Percentiles rank a stretch among this genome's conserved stretches.
These are phyloP conservation scores for Globisporangium radiosum DNA, from an alignment of 352 stramenopile species.

Conservation along the genomic window DNA sequence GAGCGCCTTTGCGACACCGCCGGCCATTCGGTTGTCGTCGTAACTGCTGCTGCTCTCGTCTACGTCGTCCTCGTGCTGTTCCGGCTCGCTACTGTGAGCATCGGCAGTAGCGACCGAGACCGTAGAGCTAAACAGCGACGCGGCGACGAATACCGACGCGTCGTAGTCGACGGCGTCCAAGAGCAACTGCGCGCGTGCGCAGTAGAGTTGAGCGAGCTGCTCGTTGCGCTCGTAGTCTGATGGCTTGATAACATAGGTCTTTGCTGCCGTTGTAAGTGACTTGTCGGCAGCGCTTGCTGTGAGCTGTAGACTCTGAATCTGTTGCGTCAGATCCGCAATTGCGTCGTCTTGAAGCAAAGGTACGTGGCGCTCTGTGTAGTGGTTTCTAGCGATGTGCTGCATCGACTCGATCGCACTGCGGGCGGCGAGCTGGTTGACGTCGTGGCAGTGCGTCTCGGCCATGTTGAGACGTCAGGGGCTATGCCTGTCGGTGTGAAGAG, in stretches of 20 bases:
- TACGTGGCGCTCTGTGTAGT: neutral
- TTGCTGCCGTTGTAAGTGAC: neutral
- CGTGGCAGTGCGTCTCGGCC: neutral
- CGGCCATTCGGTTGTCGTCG: slow-evolving; percentile 10
- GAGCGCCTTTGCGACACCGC: slow-evolving; percentile 35
- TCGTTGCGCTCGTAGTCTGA: slow-evolving; percentile 2
- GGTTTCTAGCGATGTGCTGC: neutral
- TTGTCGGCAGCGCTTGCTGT: neutral
- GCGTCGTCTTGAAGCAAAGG: slow-evolving; percentile 4
- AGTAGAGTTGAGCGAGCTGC: slow-evolving; percentile 24
- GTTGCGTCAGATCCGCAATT: slow-evolving; percentile 6
- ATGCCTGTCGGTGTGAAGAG: neutral
- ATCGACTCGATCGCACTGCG: neutral
- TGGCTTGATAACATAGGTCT: neutral
- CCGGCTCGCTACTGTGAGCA: slow-evolving; percentile 11
- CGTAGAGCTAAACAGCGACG: slow-evolving; percentile 4
- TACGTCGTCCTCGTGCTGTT: slow-evolving; percentile 5
- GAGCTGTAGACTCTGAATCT: slow-evolving; percentile 7
- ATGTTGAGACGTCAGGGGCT: neutral
- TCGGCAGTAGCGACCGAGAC: slow-evolving; percentile 1
- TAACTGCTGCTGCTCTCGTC: neutral
- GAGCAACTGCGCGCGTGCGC: slow-evolving; percentile 26
- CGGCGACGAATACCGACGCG: slow-evolving; percentile 15
- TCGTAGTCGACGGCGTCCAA: slow-evolving; percentile 38
- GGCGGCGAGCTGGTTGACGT: slow-evolving; percentile 7